phyloP scores from a whole-genome alignment of 305 asterid species.

The Petunia hybrid region DNA sequence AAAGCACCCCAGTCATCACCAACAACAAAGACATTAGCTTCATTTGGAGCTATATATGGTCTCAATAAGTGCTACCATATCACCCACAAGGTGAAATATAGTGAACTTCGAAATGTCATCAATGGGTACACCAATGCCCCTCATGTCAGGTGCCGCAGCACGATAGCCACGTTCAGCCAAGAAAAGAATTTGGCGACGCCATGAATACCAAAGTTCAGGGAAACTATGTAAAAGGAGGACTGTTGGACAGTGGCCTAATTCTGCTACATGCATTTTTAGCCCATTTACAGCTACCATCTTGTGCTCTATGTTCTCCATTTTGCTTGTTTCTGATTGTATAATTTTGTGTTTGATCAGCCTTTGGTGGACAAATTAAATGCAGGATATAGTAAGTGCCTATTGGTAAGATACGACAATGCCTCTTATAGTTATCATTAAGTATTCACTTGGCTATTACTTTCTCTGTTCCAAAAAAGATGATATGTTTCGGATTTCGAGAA shows the following conservation, averaged over 20 bases:
- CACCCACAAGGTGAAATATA: constrained; percentile 57
- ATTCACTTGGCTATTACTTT: too few species aligned
- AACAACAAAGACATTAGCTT: constrained; percentile 59
- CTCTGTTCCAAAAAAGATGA: too few species aligned
- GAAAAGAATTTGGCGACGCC: constrained; percentile 47
- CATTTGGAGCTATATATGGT: constrained; percentile 44
- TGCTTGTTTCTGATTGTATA: too few species aligned
- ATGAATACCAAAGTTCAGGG: constrained; percentile 50
- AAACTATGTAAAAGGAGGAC: constrained; percentile 70
- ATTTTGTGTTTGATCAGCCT: too few species aligned
- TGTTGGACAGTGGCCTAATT: constrained; percentile 60
- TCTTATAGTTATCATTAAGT: too few species aligned
- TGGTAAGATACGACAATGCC: too few species aligned
- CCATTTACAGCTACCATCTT: constrained; percentile 48
- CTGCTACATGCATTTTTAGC: constrained; percentile 61
- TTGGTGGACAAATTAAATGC: too few species aligned
- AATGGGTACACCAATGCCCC: constrained; percentile 59
- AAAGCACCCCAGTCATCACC: neutral
- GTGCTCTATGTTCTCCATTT: constrained; percentile 56
- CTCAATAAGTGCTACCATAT: constrained; percentile 36
- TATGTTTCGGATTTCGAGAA: too few species aligned
- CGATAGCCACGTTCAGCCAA: constrained; percentile 62
- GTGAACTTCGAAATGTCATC: constrained; percentile 57
- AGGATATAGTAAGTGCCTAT: too few species aligned
- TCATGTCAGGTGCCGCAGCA: constrained; percentile 63